Conservation (phyloP, 164 flowering plant genomes). For the Chimonanthus salicifolius region DNA sequence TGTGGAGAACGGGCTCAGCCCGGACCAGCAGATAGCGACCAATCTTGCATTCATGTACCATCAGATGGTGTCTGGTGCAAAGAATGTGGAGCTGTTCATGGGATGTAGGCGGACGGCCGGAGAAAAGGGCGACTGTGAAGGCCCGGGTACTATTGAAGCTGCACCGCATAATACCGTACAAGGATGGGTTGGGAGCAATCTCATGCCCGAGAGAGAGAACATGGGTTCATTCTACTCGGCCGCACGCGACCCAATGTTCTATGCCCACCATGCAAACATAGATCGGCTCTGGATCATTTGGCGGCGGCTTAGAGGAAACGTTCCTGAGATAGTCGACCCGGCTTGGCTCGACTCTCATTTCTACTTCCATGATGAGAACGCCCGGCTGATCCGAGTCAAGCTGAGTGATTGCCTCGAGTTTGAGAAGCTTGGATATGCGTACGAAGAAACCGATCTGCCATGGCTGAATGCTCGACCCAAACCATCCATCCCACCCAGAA, state of each 20-base stretch:
- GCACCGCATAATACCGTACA: constrained; percentile 43
- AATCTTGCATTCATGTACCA: constrained; percentile 51
- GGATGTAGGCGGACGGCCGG: constrained; percentile 25
- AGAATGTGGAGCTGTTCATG: constrained; percentile 7
- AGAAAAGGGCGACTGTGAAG: constrained; percentile 31
- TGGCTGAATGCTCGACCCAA: constrained; percentile 26
- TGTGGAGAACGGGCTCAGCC: constrained; percentile 6
- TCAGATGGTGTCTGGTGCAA: constrained; percentile 36
- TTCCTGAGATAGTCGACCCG: constrained; percentile 19
- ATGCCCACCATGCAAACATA: neutral
- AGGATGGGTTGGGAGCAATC: constrained; percentile 31
- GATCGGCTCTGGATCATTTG: constrained; percentile 28
- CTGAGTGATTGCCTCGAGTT: constrained; percentile 34
- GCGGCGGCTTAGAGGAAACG: constrained; percentile 21
- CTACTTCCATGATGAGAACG: constrained; percentile 33
- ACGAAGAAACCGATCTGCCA: constrained; percentile 41
- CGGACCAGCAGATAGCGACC: constrained; percentile 11
- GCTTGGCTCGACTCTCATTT: constrained; percentile 28
- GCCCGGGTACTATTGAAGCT: constrained; percentile 36
- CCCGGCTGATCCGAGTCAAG: constrained; percentile 23
- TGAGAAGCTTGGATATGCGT: constrained; percentile 31
- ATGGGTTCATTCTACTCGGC: constrained; percentile 22
- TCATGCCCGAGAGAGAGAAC: constrained; percentile 14
- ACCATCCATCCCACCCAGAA: neutral
- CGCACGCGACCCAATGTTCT: constrained; percentile 19